Conservation (phyloP, 345 rosid genomes). For the Camelina neglecta region DNA sequence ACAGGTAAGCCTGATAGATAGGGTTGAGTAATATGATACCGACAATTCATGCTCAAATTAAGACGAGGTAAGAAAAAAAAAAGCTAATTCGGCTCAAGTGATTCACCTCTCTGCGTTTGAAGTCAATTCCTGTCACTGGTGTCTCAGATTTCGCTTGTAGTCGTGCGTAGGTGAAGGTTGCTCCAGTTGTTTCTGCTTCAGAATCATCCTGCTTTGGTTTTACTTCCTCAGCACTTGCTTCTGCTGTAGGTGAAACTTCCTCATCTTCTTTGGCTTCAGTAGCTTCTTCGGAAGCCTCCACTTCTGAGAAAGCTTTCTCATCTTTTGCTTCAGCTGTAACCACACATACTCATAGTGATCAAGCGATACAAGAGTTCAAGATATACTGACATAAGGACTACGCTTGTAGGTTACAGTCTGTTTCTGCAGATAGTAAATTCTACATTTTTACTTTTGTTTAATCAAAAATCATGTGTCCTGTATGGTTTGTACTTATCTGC, state of each 20-base stretch:
- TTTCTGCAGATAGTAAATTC: constrained; percentile 6
- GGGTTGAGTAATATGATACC: constrained; percentile 1
- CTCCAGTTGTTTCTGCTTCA: constrained; percentile 43
- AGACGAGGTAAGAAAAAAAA: background rate
- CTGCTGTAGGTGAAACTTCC: constrained; percentile 50
- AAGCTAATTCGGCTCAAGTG: background rate
- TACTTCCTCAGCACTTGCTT: constrained; percentile 54
- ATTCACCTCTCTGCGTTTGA: constrained; percentile 87
- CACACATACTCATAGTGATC: constrained; percentile 7
- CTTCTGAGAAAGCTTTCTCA: constrained; percentile 54
- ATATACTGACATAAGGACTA: background rate
- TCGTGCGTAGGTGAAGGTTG: constrained; percentile 71
- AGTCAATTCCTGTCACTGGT: constrained; percentile 87
- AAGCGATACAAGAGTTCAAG: background rate
- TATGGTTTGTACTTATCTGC: background rate
- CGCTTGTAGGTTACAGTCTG: background rate
- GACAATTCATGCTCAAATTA: background rate
- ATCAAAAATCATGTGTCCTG: background rate
- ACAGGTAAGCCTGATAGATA: constrained; percentile 66
- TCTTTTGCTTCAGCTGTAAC: constrained; percentile 51
- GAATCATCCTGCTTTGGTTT: constrained; percentile 55
- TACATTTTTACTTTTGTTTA: background rate
- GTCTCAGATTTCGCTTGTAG: constrained; percentile 78
- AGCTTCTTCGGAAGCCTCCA: constrained; percentile 57
- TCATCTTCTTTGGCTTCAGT: constrained; percentile 52